Evolutionary conservation across 2,329 filamentous ascomycete genomes (phyloP).

Genomic region (Clonostachys byssicola): DNA sequence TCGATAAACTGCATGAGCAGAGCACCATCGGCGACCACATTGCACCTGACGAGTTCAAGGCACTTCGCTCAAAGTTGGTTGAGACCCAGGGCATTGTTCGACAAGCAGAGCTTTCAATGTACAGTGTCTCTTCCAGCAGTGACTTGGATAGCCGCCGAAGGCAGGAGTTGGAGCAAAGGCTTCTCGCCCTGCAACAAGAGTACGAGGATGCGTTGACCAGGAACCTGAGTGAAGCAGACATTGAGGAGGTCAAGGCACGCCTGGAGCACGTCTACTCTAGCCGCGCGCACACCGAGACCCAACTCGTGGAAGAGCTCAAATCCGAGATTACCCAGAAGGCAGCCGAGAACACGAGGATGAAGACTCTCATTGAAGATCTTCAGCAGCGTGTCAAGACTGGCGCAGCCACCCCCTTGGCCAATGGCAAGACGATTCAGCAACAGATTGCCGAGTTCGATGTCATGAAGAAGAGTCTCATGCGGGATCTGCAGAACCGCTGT

Average conservation of each 20-base stretch:
- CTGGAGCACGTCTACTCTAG: constrained; percentile 74
- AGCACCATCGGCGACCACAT: constrained; percentile 75
- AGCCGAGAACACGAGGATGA: constrained; percentile 79
- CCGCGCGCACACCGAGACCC: constrained; percentile 68
- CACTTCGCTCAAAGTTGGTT: constrained; percentile 72
- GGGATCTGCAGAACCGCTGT: constrained; percentile 95
- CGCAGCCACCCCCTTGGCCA: constrained; percentile 55
- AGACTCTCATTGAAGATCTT: constrained; percentile 74
- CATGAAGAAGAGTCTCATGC: constrained; percentile 99
- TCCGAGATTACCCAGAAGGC: constrained; percentile 71
- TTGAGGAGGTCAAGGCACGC: constrained; percentile 77
- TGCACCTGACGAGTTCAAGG: constrained; percentile 74
- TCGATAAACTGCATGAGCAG: constrained; percentile 75
- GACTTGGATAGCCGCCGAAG: constrained; percentile 64
- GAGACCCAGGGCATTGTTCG: constrained; percentile 91
- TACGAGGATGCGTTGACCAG: constrained; percentile 80
- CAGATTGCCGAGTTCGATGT: constrained; percentile 98
- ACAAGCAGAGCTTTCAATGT: constrained; percentile 85
- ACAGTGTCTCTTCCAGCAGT: constrained; percentile 57
- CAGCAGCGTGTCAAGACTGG: constrained; percentile 69
- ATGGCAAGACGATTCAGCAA: constrained; percentile 91
- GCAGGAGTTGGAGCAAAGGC: constrained; percentile 71
- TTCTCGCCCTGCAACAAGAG: constrained; percentile 71
- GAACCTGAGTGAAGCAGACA: constrained; percentile 74
- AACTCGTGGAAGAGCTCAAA: constrained; percentile 74